These are phyloP conservation scores for Plectranthus barbatus DNA, from an alignment of 257 asterid species.

Conservation along the genomic window DNA sequence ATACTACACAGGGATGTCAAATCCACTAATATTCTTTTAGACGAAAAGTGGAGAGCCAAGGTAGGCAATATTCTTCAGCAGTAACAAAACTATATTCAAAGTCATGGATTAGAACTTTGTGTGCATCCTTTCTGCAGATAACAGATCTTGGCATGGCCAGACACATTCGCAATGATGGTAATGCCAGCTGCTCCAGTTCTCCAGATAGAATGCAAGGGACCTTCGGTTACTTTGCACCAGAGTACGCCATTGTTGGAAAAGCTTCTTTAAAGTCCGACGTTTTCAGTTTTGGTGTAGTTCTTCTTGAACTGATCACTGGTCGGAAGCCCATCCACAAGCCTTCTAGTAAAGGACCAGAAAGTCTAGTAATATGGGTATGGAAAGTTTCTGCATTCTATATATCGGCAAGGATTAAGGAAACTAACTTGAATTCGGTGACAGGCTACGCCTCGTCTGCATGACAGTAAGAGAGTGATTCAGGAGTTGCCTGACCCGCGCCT, in stretches of 20 bases:
- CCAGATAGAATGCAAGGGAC: conserved; percentile 98
- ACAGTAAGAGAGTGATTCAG: conserved; percentile 61
- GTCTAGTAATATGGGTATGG: conserved; percentile 95
- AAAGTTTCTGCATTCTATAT: background rate
- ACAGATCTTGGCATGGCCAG: conserved; percentile 99
- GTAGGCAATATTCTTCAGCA: conserved; percentile 25
- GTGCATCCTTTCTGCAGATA: conserved; percentile 75
- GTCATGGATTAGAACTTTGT: background rate
- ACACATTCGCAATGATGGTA: conserved; percentile 66
- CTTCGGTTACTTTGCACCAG: conserved; percentile 97
- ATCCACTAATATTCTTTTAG: conserved; percentile 86
- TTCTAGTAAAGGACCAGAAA: conserved; percentile 46
- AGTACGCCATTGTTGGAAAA: conserved; percentile 73
- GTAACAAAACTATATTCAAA: background rate
- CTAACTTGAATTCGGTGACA: conserved; percentile 19
- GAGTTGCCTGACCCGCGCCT: conserved; percentile 84
- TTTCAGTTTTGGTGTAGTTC: conserved; percentile 96
- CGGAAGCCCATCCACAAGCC: conserved; percentile 68
- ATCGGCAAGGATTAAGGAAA: background rate
- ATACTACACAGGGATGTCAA: conserved; percentile 96
- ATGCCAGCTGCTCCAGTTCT: conserved; percentile 64
- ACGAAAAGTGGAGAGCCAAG: conserved; percentile 89
- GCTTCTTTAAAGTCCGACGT: conserved; percentile 94
- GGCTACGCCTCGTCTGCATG: conserved; percentile 79
- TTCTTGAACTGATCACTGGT: conserved; percentile 88